These are phyloP conservation scores for Fonsecaea monophora DNA, from an alignment of 2,329 filamentous ascomycete genomes.

Conservation along the genomic window DNA sequence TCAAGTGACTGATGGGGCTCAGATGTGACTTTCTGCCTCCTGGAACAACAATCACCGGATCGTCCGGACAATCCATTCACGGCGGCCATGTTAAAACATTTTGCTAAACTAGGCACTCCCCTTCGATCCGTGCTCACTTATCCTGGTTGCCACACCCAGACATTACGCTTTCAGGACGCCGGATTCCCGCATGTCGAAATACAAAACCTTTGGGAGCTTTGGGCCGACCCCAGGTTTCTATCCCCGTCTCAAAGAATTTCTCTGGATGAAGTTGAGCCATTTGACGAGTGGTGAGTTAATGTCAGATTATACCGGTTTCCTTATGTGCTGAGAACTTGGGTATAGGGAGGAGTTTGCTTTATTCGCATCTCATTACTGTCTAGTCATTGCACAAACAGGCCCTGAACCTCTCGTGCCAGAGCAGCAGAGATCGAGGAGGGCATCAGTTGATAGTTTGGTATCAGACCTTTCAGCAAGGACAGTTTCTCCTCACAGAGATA, in stretches of 20 bases:
- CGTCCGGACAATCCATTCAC: slow-evolving; percentile 80
- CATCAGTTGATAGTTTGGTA: slow-evolving; percentile 37
- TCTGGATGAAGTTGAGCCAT: slow-evolving; percentile 77
- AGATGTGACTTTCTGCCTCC: slow-evolving; percentile 78
- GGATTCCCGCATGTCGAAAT: slow-evolving; percentile 71
- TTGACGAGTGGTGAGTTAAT: slow-evolving; percentile 78
- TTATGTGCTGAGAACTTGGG: neutral
- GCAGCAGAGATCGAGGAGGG: slow-evolving; percentile 34
- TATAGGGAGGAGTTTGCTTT: slow-evolving; percentile 78
- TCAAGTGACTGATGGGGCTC: slow-evolving; percentile 17
- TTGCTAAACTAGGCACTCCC: slow-evolving; percentile 39
- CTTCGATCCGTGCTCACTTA: slow-evolving; percentile 63
- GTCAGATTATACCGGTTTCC: too few relatives aligned
- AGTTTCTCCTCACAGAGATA: slow-evolving; percentile 34
- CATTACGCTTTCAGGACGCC: slow-evolving; percentile 68
- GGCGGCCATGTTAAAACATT: slow-evolving; percentile 40
- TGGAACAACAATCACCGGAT: slow-evolving; percentile 85
- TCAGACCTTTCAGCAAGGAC: slow-evolving; percentile 41
- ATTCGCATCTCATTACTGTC: slow-evolving; percentile 82
- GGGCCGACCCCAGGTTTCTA: slow-evolving; percentile 74
- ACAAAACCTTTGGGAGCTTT: slow-evolving; percentile 80
- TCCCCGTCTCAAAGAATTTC: slow-evolving; percentile 62
- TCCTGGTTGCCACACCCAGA: slow-evolving; percentile 70
- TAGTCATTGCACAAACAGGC: slow-evolving; percentile 50
- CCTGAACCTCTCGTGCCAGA: slow-evolving; percentile 35